A percentile compares a stretch with the other conserved stretches of the same genome.
These are phyloP conservation scores for Gossypium raimondii DNA, from an alignment of 345 rosid genomes.

Conservation along the genomic window DNA sequence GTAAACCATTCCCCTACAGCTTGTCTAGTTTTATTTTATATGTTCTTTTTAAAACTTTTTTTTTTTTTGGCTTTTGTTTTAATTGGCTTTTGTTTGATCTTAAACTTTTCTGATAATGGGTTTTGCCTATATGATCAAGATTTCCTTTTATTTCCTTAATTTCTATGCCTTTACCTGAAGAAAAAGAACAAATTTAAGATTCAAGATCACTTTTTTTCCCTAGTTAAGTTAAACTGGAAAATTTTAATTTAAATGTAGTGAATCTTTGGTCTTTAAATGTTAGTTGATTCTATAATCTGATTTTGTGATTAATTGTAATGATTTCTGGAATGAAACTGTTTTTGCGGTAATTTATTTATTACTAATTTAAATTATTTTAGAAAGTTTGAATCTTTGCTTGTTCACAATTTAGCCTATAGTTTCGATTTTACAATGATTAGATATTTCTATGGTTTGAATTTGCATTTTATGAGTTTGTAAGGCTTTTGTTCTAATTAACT, in stretches of 20 bases:
- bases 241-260: background rate
- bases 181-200: background rate
- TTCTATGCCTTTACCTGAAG: background rate
- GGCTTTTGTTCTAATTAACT: background rate
- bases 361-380: background rate
- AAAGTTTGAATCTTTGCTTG: background rate
- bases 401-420: background rate
- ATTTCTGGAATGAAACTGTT: no score
- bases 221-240: background rate
- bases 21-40: background rate
- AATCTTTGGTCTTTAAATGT: background rate
- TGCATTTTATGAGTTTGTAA: background rate
- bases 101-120: background rate
- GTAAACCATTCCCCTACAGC: background rate
- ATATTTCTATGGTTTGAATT: background rate
- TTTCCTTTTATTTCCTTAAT: background rate
- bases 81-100: background rate
- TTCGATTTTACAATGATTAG: background rate
- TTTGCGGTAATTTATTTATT: no score
- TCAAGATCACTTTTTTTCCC: background rate
- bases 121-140: background rate
- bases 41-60: background rate
- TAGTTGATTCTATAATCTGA: background rate
- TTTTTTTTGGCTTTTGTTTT: no score
- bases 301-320: background rate